Evolutionary conservation across 2,329 filamentous ascomycete genomes (phyloP).

Genomic region (Penicillium sp.): DNA sequence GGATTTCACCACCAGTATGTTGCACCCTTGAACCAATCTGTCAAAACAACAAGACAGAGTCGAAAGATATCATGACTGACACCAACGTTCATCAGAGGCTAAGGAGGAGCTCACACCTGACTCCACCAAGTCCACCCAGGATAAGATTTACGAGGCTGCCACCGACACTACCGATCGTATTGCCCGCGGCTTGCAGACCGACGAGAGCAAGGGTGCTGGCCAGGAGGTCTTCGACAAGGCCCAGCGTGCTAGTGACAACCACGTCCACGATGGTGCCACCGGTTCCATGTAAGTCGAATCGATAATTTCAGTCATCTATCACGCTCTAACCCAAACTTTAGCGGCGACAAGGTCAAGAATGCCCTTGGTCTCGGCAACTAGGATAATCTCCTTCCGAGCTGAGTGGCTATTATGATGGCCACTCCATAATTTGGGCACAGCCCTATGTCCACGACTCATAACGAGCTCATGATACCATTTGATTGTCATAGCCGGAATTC

Average conservation of each 20-base stretch:
- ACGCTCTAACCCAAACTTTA: conserved; percentile 19
- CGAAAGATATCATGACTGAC: background rate
- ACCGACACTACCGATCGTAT: conserved; percentile 59
- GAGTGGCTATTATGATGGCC: background rate
- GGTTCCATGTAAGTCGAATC: conserved; percentile 41
- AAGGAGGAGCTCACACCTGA: conserved; percentile 60
- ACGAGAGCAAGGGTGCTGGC: conserved; percentile 55
- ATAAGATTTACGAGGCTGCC: conserved; percentile 59
- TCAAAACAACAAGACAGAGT: background rate
- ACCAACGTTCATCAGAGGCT: conserved; percentile 44
- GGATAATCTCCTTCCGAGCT: background rate
- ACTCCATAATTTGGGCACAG: conserved; percentile 4
- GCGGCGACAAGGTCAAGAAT: conserved; percentile 48
- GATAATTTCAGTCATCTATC: background rate
- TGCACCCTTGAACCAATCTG: background rate
- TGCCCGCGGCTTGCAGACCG: conserved; percentile 53
- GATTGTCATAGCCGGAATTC: background rate
- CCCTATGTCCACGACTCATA: conserved; percentile 17
- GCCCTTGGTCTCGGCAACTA: conserved; percentile 40
- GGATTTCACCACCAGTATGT: conserved; percentile 56
- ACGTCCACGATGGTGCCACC: conserved; percentile 39
- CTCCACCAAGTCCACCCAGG: conserved; percentile 61
- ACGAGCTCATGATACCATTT: conserved; percentile 32
- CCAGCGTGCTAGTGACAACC: conserved; percentile 48
- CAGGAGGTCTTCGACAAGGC: conserved; percentile 56